Conservation (phyloP, 2,329 filamentous ascomycete species). For the Fusarium circinatum region DNA sequence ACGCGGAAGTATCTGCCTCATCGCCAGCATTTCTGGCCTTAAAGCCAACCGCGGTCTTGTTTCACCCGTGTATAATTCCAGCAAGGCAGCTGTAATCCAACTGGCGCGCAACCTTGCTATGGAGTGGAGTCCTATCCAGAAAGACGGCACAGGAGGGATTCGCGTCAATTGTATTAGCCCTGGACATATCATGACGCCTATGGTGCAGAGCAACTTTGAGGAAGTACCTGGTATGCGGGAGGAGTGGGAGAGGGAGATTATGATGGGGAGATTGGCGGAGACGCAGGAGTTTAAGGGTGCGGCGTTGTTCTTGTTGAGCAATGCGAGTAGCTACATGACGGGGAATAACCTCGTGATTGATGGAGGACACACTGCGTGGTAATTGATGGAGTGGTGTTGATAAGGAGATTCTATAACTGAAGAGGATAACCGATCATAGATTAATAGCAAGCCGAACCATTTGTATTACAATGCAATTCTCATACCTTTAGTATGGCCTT, state of each 20-base stretch:
- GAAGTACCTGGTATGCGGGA: conserved; percentile 73
- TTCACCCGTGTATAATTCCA: conserved; percentile 79
- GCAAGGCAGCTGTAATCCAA: conserved; percentile 79
- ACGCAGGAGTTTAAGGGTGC: conserved; percentile 78
- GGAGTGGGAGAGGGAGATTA: conserved; percentile 86
- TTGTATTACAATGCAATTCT: not conserved
- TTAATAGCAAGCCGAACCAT: conserved; percentile 6
- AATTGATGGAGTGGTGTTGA: not conserved
- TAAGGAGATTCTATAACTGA: not conserved
- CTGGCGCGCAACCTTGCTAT: conserved; percentile 75
- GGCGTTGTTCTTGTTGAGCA: conserved; percentile 77
- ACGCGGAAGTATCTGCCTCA: conserved; percentile 71
- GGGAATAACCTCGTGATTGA: conserved; percentile 77
- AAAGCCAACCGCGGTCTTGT: conserved; percentile 71
- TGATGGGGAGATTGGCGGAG: conserved; percentile 76
- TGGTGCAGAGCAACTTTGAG: conserved; percentile 84
- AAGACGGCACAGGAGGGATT: conserved; percentile 69
- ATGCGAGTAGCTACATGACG: conserved; percentile 80
- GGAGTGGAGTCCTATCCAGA: conserved; percentile 64
- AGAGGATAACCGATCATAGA: not conserved
- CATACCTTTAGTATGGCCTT: rapidly evolving
- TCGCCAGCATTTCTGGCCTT: conserved; percentile 74
- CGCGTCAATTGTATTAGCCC: conserved; percentile 84
- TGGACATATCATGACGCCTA: conserved; percentile 82
- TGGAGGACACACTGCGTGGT: conserved; percentile 74